Base-by-base conservation (phyloP, 1,284 basidiomycete species). In the Golubevia pallescens region DNA sequence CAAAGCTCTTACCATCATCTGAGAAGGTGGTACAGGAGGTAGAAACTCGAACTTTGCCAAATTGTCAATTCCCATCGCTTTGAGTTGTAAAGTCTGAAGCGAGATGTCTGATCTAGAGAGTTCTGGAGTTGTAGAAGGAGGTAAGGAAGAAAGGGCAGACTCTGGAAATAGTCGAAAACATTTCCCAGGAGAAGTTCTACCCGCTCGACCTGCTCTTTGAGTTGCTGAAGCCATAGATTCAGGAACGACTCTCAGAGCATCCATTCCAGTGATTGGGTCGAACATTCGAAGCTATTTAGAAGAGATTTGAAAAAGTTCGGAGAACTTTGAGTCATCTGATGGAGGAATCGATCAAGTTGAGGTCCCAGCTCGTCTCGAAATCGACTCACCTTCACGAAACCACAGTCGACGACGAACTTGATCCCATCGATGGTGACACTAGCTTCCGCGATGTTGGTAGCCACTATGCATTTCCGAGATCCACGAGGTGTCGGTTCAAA, bases 371-470 rank as follows among this genome's bases (percentile, higher is more conserved):
- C 16, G 20, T 48, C 57, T 42, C 20, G 42, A 56, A 20, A 10
- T 42, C 28, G 28, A 68, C 88, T 52, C 70, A 93, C 93, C 89
- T 99, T 99, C 71, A 96, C 95, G 77, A 95, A 93, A 2, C 96
- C 97, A 63, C 90, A 92, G 80, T 99, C 96, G 3, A 99, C 89
- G n/a, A 99, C 95, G 80, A 92, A 98, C 74, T 92, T 92, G 71
- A 99, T 92, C 0, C 94, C 94, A 59, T 97, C 94, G 66, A 99
- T 97, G 0, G 96, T 99, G 14, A 99, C 92, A 85, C 93, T 95
- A 20, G 96, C 92, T 87, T 99, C 97, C 16, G 97, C 96, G 60
- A 98, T 95, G 82, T 99, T 99, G 0, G 97, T 99, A 1, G 94
- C 90, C 24, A 97, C 89, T 60, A 99, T 91, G 60, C 97, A 91